These are phyloP conservation scores for Alternaria atra DNA, from an alignment of 2,329 filamentous ascomycete genomes.

Conservation along the genomic window DNA sequence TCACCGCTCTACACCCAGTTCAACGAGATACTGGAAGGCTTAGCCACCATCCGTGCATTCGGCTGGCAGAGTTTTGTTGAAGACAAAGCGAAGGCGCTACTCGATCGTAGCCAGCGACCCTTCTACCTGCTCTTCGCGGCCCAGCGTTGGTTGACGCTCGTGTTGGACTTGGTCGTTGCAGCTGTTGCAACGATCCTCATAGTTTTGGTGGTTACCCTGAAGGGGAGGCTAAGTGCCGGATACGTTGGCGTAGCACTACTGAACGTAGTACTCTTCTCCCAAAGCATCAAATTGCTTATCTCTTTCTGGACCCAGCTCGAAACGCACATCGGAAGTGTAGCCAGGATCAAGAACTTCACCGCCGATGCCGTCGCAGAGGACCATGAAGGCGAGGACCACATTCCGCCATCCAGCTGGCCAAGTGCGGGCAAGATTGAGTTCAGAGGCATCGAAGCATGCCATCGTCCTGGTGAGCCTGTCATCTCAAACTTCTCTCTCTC, in stretches of 20 bases:
- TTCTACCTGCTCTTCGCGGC: constrained; percentile 58
- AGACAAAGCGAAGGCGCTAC: constrained; percentile 48
- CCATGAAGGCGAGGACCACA: constrained; percentile 60
- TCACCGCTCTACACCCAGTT: constrained; percentile 63
- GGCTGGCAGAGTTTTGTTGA: constrained; percentile 56
- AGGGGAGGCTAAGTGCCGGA: constrained; percentile 56
- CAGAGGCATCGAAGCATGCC: constrained; percentile 56
- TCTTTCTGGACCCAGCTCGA: constrained; percentile 66
- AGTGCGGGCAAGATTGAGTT: constrained; percentile 55
- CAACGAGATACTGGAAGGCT: constrained; percentile 59
- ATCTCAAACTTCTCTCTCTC: constrained; percentile 58
- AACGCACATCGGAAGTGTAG: constrained; percentile 66
- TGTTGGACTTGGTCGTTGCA: constrained; percentile 54
- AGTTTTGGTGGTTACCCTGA: constrained; percentile 41
- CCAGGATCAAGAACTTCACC: constrained; percentile 64
- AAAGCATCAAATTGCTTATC: constrained; percentile 61
- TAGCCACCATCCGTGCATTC: constrained; percentile 62
- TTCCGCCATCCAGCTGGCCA: constrained; percentile 55
- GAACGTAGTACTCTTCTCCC: constrained; percentile 64
- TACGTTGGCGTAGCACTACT: constrained; percentile 63
- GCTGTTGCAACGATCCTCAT: constrained; percentile 52
- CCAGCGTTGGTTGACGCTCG: constrained; percentile 56
- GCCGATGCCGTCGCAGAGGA: constrained; percentile 57
- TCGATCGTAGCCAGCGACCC: constrained; percentile 55
- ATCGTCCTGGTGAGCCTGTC: constrained; percentile 52